Conservation (phyloP, 352 stramenopile genomes). For the Globisporangium splendens region DNA sequence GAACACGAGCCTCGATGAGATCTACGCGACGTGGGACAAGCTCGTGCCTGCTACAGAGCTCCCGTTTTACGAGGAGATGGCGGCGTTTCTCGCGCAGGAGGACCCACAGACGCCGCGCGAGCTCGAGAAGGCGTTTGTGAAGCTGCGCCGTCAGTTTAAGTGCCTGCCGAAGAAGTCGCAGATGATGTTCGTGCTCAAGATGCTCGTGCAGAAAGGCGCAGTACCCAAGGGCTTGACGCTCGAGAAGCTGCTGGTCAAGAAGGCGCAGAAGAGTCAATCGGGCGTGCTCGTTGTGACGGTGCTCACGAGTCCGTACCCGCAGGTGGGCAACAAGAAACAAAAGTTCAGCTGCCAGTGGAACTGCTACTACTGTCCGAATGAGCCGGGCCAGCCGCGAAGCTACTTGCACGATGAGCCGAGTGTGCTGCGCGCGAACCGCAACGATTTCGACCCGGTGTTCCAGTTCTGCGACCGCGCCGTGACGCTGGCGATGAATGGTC, state of each 20-base stretch:
- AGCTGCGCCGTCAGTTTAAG: slow-evolving; percentile 85
- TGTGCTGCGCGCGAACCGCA: slow-evolving; percentile 89
- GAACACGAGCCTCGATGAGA: slow-evolving; percentile 84
- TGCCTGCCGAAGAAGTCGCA: slow-evolving; percentile 90
- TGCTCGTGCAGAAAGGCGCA: slow-evolving; percentile 64
- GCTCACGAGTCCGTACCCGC: slow-evolving; percentile 89
- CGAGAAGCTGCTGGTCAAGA: slow-evolving; percentile 85
- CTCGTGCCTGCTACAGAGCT: slow-evolving; percentile 67
- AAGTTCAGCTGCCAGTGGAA: slow-evolving; percentile 94
- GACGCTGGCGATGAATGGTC: slow-evolving; percentile 89
- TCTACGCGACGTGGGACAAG: slow-evolving; percentile 84
- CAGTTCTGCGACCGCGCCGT: slow-evolving; percentile 91
- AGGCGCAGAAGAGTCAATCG: slow-evolving; percentile 87
- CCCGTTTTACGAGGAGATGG: slow-evolving; percentile 76
- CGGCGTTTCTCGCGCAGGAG: slow-evolving; percentile 68
- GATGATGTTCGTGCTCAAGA: slow-evolving; percentile 84
- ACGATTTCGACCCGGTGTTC: slow-evolving; percentile 89
- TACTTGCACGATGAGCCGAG: slow-evolving; percentile 93
- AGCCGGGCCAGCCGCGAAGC: slow-evolving; percentile 87
- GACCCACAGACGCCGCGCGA: slow-evolving; percentile 72
- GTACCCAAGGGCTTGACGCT: slow-evolving; percentile 47
- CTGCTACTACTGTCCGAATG: slow-evolving; percentile 94
- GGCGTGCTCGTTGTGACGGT: slow-evolving; percentile 91
- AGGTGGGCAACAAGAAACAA: slow-evolving; percentile 71
- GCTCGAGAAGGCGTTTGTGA: slow-evolving; percentile 83